A percentile compares a stretch with the other conserved stretches of the same genome.
These are phyloP conservation scores for Pseudopediastrum boryanum DNA, from an alignment of 139 green algal species.

Conservation along the genomic window DNA sequence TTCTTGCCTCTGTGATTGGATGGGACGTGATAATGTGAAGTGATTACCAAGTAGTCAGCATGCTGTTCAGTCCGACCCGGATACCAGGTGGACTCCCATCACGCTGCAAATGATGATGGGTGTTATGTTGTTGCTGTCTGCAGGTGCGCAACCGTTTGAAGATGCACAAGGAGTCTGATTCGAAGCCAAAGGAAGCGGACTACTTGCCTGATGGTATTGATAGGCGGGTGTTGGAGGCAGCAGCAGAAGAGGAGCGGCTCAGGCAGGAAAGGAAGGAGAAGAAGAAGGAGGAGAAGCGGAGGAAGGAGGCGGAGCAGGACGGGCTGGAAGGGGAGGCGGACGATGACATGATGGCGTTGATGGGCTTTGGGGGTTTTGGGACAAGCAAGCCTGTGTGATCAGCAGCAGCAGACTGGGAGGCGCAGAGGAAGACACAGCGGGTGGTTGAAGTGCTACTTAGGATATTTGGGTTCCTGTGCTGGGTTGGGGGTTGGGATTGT, in stretches of 20 bases:
- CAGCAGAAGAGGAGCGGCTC: slow-evolving; percentile 57
- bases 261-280: slow-evolving; percentile 43
- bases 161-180: slow-evolving; percentile 45
- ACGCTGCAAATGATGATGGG: too few relatives aligned
- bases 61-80: too few relatives aligned
- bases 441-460: background rate
- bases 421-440: background rate
- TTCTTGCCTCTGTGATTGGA: too few relatives aligned
- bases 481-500: too few relatives aligned
- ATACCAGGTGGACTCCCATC: too few relatives aligned
- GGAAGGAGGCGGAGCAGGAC: slow-evolving; percentile 47
- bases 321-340: slow-evolving; percentile 71
- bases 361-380: slow-evolving; percentile 97
- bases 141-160: slow-evolving; percentile 65
- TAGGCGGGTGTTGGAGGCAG: slow-evolving; percentile 56
- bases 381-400: slow-evolving; percentile 42
- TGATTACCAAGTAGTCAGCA: too few relatives aligned
- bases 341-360: slow-evolving; percentile 86
- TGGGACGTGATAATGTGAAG: too few relatives aligned
- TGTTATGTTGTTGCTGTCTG: background rate
- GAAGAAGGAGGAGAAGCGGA: slow-evolving; percentile 63
- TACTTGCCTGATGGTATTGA: slow-evolving; percentile 69
- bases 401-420: background rate
- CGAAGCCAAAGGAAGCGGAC: slow-evolving; percentile 35
- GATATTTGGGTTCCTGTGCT: too few relatives aligned